A percentile compares a stretch with the other conserved stretches of the same genome.
Conservation (phyloP, 2,329 filamentous ascomycete genomes). For the Leptographium procerum region DNA sequence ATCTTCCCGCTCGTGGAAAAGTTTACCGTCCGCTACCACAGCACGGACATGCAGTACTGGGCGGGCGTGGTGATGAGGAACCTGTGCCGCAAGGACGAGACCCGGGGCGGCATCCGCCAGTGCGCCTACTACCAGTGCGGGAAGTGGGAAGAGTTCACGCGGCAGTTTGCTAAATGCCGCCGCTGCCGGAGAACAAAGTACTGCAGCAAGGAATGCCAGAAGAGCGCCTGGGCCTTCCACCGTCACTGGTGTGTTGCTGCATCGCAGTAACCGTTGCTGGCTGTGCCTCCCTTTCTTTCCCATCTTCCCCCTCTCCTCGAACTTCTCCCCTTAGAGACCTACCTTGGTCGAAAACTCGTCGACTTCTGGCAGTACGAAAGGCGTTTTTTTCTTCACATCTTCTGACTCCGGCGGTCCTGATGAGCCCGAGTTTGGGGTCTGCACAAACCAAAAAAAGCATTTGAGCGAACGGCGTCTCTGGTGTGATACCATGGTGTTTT, state of each 20-base stretch:
- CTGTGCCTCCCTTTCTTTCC: no score
- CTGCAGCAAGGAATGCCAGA: slow-evolving; percentile 99
- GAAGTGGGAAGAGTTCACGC: slow-evolving; percentile 94
- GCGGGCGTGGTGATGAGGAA: slow-evolving; percentile 98
- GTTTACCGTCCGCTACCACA: slow-evolving; percentile 91
- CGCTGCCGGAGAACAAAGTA: slow-evolving; percentile 95
- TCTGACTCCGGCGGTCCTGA: background rate
- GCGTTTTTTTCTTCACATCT: background rate
- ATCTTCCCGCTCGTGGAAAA: slow-evolving; percentile 98
- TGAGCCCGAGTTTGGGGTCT: background rate
- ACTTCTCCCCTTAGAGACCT: no score
- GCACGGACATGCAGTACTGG: slow-evolving; percentile 99
- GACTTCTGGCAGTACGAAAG: background rate
- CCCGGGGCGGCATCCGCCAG: slow-evolving; percentile 84
- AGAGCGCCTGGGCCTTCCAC: slow-evolving; percentile 96
- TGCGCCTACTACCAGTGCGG: slow-evolving; percentile 98
- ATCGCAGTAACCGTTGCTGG: slow-evolving; percentile 35
- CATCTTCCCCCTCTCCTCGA: no score
- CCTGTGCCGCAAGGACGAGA: slow-evolving; percentile 94
- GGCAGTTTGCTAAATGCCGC: slow-evolving; percentile 96
- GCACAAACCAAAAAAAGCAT: background rate
- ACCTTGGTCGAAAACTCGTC: background rate
- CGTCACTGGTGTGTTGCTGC: slow-evolving; percentile 92
- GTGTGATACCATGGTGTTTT: slow-evolving; percentile 11
- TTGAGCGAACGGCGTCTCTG: slow-evolving; percentile 9